phyloP scores from a whole-genome alignment of 75 land plant genomes.

The Pinus taeda region DNA sequence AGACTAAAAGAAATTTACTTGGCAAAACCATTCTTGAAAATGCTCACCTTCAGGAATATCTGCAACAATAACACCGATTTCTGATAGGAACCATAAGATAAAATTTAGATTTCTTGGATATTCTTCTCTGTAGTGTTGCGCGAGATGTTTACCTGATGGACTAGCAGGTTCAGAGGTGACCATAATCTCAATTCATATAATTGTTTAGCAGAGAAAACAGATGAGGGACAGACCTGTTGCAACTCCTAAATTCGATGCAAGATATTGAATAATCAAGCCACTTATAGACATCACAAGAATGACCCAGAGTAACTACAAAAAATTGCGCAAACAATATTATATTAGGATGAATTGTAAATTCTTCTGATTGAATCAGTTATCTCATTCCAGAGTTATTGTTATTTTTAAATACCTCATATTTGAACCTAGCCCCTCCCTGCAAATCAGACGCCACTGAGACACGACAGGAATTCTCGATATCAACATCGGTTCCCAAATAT shows the following conservation, averaged over 20 bases:
- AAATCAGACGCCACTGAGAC: conserved; percentile 61
- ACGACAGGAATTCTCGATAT: not conserved
- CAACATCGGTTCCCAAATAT: no score
- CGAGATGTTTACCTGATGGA: conserved; percentile 67
- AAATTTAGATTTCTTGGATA: conserved; percentile 51
- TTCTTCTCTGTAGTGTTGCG: conserved; percentile 74
- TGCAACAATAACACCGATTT: conserved; percentile 68
- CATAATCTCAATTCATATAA: not conserved
- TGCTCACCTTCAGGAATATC: conserved; percentile 82
- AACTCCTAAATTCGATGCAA: conserved; percentile 76
- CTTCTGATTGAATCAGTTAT: not conserved
- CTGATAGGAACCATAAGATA: conserved; percentile 72
- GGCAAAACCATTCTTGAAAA: not conserved
- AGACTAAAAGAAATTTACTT: no score
- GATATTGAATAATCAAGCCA: conserved; percentile 68
- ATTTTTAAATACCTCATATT: conserved; percentile 39
- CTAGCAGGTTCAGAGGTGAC: not conserved
- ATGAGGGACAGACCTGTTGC: conserved; percentile 42
- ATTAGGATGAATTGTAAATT: no score
- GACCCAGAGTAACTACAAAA: conserved; percentile 66
- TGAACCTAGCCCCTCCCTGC: conserved; percentile 62
- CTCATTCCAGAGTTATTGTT: not conserved
- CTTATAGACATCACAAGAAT: conserved; percentile 54
- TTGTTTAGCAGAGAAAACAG: not conserved
- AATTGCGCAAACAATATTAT: no score